Conservation (phyloP, 2,329 filamentous ascomycete species). For the Sarocladium strictum region DNA sequence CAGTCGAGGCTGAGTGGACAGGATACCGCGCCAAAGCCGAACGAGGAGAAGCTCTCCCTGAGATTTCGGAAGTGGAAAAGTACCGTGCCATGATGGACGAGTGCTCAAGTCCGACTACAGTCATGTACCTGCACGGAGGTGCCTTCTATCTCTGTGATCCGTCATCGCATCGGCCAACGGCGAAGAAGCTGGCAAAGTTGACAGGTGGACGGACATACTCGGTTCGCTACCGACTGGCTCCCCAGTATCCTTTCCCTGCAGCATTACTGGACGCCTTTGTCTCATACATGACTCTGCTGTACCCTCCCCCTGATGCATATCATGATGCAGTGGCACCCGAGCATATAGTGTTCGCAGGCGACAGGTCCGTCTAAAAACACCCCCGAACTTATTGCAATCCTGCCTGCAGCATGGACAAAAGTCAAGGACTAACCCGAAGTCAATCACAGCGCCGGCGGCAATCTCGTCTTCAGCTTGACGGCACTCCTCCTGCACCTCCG, state of each 20-base stretch:
- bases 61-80: slow-evolving; percentile 56
- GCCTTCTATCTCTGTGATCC: slow-evolving; percentile 71
- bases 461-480: slow-evolving; percentile 59
- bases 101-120: slow-evolving; percentile 52
- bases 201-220: slow-evolving; percentile 64
- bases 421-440: neutral
- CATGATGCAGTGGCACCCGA: slow-evolving; percentile 59
- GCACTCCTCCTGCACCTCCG: slow-evolving; percentile 62
- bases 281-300: slow-evolving; percentile 66
- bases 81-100: slow-evolving; percentile 65
- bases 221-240: slow-evolving; percentile 69
- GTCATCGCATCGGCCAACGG: slow-evolving; percentile 53
- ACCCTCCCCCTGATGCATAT: slow-evolving; percentile 61
- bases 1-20: slow-evolving; percentile 71
- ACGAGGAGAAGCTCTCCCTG: slow-evolving; percentile 43
- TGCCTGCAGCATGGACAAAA: too few relatives aligned
- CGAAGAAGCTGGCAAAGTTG: slow-evolving; percentile 57
- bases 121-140: slow-evolving; percentile 73
- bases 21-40: slow-evolving; percentile 55
- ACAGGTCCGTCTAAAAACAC: slow-evolving; percentile 40
- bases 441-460: slow-evolving; percentile 59
- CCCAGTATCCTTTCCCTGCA: slow-evolving; percentile 68
- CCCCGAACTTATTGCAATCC: too few relatives aligned
- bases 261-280: slow-evolving; percentile 67
- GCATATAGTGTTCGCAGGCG: slow-evolving; percentile 67